Evolutionary conservation across 176 grass and related monocot genomes (phyloP), one percentile per base, ranked within the genome.

Genomic region (Carex littledalei): DNA sequence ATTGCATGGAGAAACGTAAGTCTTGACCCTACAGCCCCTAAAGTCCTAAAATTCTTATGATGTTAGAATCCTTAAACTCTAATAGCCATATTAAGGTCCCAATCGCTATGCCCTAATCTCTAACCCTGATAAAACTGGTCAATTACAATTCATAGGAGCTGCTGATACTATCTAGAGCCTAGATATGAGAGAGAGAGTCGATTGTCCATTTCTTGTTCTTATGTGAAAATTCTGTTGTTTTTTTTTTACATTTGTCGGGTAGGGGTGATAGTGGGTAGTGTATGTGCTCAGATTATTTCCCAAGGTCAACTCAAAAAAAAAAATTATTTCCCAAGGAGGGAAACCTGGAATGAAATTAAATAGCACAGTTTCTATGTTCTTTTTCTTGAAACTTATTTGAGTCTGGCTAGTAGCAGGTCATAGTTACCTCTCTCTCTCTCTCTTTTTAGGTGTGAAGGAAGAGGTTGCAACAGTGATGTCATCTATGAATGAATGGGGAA

Each of bases 1-100:
- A 82, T 26, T 64, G 6, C 59, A 67, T 82, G 60, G 80, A 82
- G 63, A 64, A 82, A 82, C 39, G 80, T 82, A 52, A 52, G 80
- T 8, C 34, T 82, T 52, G 3, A 24, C 1, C 9, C 4, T 3
- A 22, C 24, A 74, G 20, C 43, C 71, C 47, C 45, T 14, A 0
- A 53, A 53, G 21, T 76, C 12, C 20, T 52, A 76, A 47, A 53
- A 76, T 39, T 68, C 67, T 70, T 37, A 18, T 70, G 34, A 14
- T 65, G 24, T 65, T 65, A 32, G 43, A 74, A 49, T 20, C 4
- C 45, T 43, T 73, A 20, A 49, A 22, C 14, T 72, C 2, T 73
- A 73, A 45, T 45, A 72, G 3, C 18, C 68, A 72, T 69, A 67
- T 18, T 69, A 39, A 69, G 66, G 15, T 17, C 13, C 34, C 16